These are phyloP conservation scores for Agrocybe pediades DNA, from an alignment of 768 basidiomycete species.

Conservation along the genomic window DNA sequence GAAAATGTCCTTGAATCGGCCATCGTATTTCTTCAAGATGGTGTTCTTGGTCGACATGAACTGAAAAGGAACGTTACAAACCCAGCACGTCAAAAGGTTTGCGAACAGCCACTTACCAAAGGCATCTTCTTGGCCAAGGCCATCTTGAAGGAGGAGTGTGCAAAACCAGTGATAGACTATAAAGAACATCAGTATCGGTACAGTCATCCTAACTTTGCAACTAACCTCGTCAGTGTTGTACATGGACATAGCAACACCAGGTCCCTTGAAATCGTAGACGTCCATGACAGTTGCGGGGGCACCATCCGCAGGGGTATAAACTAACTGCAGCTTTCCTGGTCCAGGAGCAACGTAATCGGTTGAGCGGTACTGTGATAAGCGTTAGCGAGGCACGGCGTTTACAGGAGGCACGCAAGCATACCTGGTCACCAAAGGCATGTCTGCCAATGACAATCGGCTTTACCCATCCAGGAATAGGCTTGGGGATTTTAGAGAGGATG, in stretches of 20 bases:
- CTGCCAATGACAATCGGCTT: conserved; percentile 97
- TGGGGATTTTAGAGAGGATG: conserved; percentile 86
- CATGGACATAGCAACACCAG: conserved; percentile 95
- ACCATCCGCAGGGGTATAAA: conserved; percentile 84
- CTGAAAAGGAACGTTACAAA: conserved; percentile 33
- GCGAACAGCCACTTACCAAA: conserved; percentile 39
- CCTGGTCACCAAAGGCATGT: conserved; percentile 97
- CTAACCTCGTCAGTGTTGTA: conserved; percentile 94
- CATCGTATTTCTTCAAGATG: conserved; percentile 96
- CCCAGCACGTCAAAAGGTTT: not conserved
- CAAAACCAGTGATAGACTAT: conserved; percentile 91
- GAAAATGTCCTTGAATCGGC: conserved; percentile 99
- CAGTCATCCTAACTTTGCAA: not conserved
- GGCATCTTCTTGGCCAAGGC: conserved; percentile 78
- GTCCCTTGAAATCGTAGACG: conserved; percentile 93
- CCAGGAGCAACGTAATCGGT: conserved; percentile 93
- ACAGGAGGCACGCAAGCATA: conserved; percentile 24
- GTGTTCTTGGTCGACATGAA: conserved; percentile 99
- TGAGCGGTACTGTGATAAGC: conserved; percentile 72
- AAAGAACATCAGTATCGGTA: not conserved
- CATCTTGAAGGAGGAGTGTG: conserved; percentile 99
- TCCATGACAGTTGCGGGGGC: conserved; percentile 66
- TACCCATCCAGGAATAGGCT: conserved; percentile 94
- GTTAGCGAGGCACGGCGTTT: not conserved
- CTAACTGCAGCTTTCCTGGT: conserved; percentile 90